These are phyloP conservation scores for Neurospora crassa DNA, from an alignment of 2,329 filamentous ascomycete genomes.

Conservation along the genomic window DNA sequence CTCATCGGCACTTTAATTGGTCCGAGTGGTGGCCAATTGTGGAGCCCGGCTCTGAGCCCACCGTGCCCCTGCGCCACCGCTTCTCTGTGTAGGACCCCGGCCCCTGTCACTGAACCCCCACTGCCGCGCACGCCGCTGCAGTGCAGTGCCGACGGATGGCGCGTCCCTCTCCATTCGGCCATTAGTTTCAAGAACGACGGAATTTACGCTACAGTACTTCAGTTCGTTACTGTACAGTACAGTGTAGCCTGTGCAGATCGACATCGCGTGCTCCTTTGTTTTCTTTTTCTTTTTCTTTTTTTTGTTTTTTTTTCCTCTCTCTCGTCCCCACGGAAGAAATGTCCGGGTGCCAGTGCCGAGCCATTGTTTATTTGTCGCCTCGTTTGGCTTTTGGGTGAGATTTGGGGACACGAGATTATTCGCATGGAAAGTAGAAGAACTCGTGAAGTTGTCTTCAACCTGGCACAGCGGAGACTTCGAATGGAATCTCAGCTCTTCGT, in stretches of 20 bases:
- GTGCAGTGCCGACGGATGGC: neutral
- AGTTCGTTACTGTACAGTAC: too few species aligned
- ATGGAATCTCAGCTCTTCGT: neutral
- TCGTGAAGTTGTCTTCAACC: neutral
- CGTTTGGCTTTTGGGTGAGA: neutral
- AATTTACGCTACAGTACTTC: neutral
- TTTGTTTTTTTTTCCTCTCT: too few species aligned
- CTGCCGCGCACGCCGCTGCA: neutral
- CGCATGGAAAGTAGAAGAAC: neutral
- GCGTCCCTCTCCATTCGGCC: neutral
- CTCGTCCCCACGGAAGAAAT: neutral
- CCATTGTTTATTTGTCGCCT: neutral
- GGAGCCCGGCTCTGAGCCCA: neutral
- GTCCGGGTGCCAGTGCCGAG: neutral
- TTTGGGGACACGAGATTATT: neutral
- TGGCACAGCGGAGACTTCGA: neutral
- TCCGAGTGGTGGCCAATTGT: neutral
- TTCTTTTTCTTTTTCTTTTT: too few species aligned
- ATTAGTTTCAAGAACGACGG: too few species aligned
- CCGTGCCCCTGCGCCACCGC: neutral
- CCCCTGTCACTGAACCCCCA: neutral
- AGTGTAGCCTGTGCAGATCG: neutral
- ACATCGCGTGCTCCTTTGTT: neutral
- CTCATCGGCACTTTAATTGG: neutral
- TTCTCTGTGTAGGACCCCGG: neutral